Evolutionary conservation across 345 rosid genomes (phyloP), one percentile per base, ranked within the genome.

Genomic region (Bruguiera parviflora): DNA sequence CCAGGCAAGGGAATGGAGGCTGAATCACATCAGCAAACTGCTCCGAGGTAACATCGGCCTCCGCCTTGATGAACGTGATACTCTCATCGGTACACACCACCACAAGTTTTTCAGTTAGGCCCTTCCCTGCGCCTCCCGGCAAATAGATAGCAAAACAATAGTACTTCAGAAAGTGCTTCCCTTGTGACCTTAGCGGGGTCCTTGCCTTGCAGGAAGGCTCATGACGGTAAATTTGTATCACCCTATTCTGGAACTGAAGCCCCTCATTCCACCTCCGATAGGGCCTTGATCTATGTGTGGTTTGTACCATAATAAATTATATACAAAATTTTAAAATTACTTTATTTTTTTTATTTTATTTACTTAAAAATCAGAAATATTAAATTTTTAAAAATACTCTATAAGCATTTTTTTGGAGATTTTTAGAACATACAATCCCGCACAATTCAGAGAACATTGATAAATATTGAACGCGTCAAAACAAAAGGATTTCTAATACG

Each of bases 31-130:
- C 55, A 4, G 70, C 72, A 6, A 53, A 75, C n/a, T 68, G 32
- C 5, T 58, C 28, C 5, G 64, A 56, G 32, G 32, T 25, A 33
- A 57, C 53, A 25, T 75, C 53, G 5, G 73, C 78, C 11, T 69
- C 78, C 22, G 69, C 78, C 24, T 75, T 69, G 11, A 69, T 58
- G 37, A 75, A 69, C 60, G 69, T 43, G 9, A 61, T 15, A 8
- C 67, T 67, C 39, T 70, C 61, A 8, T 61, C 66, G 0, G 61
- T 61, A 4, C 66, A 70, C 3, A 61, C 61, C 61, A 52, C 53
- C 2, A 9, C 19, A 8, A 70, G 73, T 32, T 70, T 70, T 70
- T 27, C 28, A 27, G 28, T 27, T 27, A 2, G 28, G 28, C 28
- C 28, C 28, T 27, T 27, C 28, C 28, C 28, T 62, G 19, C 62